phyloP scores from a whole-genome alignment of 2,329 filamentous ascomycete genomes.

The Aspergillus carbonarius region DNA sequence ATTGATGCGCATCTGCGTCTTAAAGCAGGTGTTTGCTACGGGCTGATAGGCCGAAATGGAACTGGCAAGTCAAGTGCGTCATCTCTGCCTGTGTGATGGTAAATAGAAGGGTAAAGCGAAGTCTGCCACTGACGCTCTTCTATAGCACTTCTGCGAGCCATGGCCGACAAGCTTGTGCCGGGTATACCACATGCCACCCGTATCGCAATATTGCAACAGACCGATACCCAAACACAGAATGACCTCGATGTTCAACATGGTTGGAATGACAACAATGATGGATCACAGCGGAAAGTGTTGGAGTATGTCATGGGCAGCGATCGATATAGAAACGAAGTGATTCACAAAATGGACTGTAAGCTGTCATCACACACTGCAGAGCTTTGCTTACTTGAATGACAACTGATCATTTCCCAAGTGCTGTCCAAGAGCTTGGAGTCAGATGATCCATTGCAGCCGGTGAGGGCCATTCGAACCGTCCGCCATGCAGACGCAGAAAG shows the following conservation, averaged over 20 bases:
- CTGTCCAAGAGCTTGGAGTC: constrained; percentile 62
- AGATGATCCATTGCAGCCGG: constrained; percentile 56
- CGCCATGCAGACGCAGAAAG: constrained; percentile 62
- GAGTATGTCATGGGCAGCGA: constrained; percentile 64
- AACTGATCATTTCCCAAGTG: constrained; percentile 34
- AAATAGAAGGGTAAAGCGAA: not conserved
- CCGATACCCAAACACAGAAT: constrained; percentile 41
- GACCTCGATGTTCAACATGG: constrained; percentile 19
- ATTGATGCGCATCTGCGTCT: constrained; percentile 68
- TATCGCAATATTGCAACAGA: constrained; percentile 70
- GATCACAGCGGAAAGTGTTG: constrained; percentile 53
- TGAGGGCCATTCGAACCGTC: constrained; percentile 62
- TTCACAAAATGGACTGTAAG: constrained; percentile 61
- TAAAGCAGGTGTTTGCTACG: constrained; percentile 73
- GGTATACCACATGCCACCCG: constrained; percentile 67
- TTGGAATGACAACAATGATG: constrained; percentile 6
- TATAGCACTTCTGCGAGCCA: constrained; percentile 67
- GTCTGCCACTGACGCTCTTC: not conserved
- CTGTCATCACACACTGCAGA: not conserved
- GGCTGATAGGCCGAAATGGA: constrained; percentile 76
- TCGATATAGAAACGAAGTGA: constrained; percentile 51
- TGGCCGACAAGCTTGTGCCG: constrained; percentile 75
- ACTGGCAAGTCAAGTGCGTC: constrained; percentile 73
- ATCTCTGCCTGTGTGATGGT: not conserved
- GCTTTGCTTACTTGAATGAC: not conserved